Base-by-base conservation (phyloP, 768 basidiomycete genomes). In the Termitomyces sp. region DNA sequence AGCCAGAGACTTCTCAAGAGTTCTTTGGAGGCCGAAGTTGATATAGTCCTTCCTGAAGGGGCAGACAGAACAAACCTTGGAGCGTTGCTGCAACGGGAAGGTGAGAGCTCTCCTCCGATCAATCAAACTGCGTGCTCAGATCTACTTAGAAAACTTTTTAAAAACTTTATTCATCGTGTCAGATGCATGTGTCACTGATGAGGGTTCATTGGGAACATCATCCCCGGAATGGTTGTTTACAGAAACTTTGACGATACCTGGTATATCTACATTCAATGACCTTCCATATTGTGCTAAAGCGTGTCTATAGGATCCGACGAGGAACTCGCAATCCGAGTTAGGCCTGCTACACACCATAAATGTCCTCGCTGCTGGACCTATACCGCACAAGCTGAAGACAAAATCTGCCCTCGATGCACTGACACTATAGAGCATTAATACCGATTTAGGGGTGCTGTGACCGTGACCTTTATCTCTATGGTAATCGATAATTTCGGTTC, bases 321-420 rank as follows among this genome's bases (percentile, higher is more conserved):
- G 38, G 69, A 66, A 16, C 41, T 86, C 3, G 72, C 70, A 0
- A 71, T 92, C 54, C 78, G 80, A 14, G 74, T 90, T n/a, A 76
- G 77, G 18, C 87, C 90, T 16, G 82, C 92, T 11, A 72, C 70
- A 4, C 59, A 71, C 52, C 66, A 74, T 22, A 95, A 96, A 69
- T 98, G 96, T 68, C 91, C 94, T 24, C 82, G 95, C 16, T 98
- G 96, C 70, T 97, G 95, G 94, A 87, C 84, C 6, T 88, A 79
- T 67, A 86, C 84, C 2, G 78, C 87, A 14, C 62, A 68, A 11
- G 67, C 74, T 41, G 69, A 75, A 13, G 78, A 85, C 18, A 66
- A 68, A 10, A 69, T 95, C 11, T 96, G 94, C 70, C 58, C 58
- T 20, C 79, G 94, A 62, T 97, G 94, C 60, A 62, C 54, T 40